Evolutionary conservation across 148 eudicot species (phyloP).

Genomic region (Vaccinium macrocarpon): DNA sequence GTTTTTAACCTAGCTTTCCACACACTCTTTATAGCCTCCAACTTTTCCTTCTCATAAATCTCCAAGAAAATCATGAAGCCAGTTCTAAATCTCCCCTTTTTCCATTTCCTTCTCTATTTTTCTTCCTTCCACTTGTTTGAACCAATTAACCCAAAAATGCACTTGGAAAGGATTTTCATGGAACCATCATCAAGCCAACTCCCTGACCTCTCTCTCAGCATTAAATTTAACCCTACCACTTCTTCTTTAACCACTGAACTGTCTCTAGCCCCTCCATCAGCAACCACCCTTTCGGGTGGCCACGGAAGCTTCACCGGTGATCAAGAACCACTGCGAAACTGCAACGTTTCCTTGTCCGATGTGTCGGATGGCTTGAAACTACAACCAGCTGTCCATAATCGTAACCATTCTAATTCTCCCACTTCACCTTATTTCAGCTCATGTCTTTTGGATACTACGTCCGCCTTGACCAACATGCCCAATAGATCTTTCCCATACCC

Average conservation of each 20-base stretch:
- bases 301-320: neutral
- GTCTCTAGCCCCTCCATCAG: slow-evolving; percentile 32
- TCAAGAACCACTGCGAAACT: slow-evolving; percentile 24
- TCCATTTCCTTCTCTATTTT: neutral
- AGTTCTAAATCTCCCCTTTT: neutral
- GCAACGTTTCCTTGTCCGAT: slow-evolving; percentile 26
- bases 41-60: neutral
- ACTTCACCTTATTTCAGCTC: too few species aligned
- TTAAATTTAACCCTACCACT: slow-evolving; percentile 11
- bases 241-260: slow-evolving; percentile 18
- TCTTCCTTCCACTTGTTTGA: neutral
- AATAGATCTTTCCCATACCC: slow-evolving; percentile 19
- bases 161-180: slow-evolving; percentile 41
- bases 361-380: slow-evolving; percentile 26
- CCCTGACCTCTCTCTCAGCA: slow-evolving; percentile 55
- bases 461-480: slow-evolving; percentile 26
- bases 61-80: neutral
- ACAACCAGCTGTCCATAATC: slow-evolving; percentile 30
- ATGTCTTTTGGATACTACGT: neutral
- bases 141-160: slow-evolving; percentile 20
- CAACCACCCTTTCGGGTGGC: neutral
- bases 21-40: neutral
- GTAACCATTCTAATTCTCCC: too few species aligned
- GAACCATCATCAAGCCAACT: slow-evolving; percentile 32
- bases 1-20: neutral